Base-by-base conservation (phyloP, 2,329 filamentous ascomycete species). In the Celoporthe dispersa region DNA sequence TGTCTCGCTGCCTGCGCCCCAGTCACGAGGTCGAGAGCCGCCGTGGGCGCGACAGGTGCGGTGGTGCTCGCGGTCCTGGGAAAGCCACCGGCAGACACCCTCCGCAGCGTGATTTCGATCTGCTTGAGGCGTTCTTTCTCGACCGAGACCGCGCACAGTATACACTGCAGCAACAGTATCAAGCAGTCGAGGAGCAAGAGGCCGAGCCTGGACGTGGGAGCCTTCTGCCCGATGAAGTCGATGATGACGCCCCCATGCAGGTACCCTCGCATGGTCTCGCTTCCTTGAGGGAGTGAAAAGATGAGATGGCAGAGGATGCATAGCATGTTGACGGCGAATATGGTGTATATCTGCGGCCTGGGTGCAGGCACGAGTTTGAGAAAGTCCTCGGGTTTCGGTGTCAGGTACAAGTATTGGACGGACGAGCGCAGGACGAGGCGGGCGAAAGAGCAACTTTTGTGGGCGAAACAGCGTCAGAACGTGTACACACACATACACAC, bases 221-320 rank as follows among this genome's bases (percentile, higher is more conserved):
- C 87, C 73, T 85, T 86, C 77, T 92, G 90, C 19, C 90, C 90
- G 73, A 92, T 84, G 73, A 92, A 90, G 75, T 92, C 90, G 74
- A 91, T 85, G 33, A 92, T 83, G 65, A 91, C 81, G 44, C 90
- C 90, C 33, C 90, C 90, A 72, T 92, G 90, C 33, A 91, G 83
- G 75, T 91, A 92, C 33, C 89, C 90, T 66, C 88, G 83, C 70
- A 88, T 84, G 51, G 86, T 84, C 74, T 91, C 90, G 71, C 85
- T 84, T n/a, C 87, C 88, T 31, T 80, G 79, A 0, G 88, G 86
- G 0, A 88, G 79, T 9, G 85, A 78, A n/a, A 83, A 81, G 48
- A 90, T 81, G 4, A 89, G 75, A 76, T 92, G 90, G 57, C 88
- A 78, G 3, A 91, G 79, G 67, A 90, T 84, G 79, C 89, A 91